Base-by-base conservation (phyloP, 2,329 filamentous ascomycete genomes). In the Pseudohalonectria lignicola region DNA sequence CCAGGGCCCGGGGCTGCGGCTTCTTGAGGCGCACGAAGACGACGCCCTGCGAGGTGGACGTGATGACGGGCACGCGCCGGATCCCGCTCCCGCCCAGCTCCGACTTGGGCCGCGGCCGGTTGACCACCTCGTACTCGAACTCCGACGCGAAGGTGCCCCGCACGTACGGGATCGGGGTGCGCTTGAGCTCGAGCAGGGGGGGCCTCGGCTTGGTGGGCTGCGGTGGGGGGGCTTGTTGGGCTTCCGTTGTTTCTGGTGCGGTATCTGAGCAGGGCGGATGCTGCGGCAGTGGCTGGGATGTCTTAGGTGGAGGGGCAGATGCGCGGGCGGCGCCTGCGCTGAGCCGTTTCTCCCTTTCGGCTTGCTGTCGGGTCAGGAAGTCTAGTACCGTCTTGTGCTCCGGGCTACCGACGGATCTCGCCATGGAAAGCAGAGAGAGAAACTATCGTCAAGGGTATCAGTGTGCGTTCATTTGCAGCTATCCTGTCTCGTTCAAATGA, bases 1-100 rank as follows among this genome's bases (percentile, higher is more conserved):
- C 71, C 16, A 88, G 56, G n/a, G 58, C 56, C 1, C 53, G 51
- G 2, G 79, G 70, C 53, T 87, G 79, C 4, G 78, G 77, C 53
- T 82, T 83, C 44, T 62, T 67, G 32, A 80, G 57, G 26, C 83
- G 74, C 20, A 90, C 54, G 49, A 87, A 81, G 1, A 81, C 74
- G 18, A 78, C 56, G 19, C 66, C 67, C 30, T 66, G 63, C 3
- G 76, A 66, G 4, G 71, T 67, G 23, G 70, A 60, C 28, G 52
- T 53, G 1, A 86, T 51, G 1, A 60, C 59, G 1, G 83, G 83
- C 3, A 85, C 64, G 33, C 70, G 65, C 17, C 80, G 69, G 12
- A 49, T 49, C 1, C 54, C 56, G 6, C 57, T 58, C 9, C 69
- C 71, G 11, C 58, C 57, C 2, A 83, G 61, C 17, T 62, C 53